Evolutionary conservation across 176 grass and related monocot species (phyloP), one percentile per base, ranked within the genome.

Genomic region (Stipa capillata): DNA sequence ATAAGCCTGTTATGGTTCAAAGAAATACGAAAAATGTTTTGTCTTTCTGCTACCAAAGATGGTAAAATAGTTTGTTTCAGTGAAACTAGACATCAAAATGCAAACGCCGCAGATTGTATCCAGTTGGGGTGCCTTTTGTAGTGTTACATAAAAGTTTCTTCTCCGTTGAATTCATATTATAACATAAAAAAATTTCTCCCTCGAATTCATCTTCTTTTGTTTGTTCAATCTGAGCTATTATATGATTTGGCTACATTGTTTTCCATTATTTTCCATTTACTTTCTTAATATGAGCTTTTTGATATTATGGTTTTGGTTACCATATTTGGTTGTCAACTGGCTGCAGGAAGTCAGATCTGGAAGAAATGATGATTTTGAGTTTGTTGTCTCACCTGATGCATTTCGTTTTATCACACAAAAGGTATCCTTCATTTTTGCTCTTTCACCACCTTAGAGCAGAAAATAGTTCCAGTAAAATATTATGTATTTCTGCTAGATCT

Each of bases 361-460:
- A 48, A 82, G 73, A 28, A 84, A 82, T 64, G 73, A 93, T 86
- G 79, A 80, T 62, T 77, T 91, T 60, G 86, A 91, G 53, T 89
- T 97, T 89, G 55, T 91, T 25, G 78, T 94, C 23, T 91, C 94
- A 33, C 91, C 91, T 88, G 94, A 97, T 53, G 83, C 70, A 42
- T 45, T 97, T 88, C 51, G 84, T 18, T 97, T 91, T 68, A 78
- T 64, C 65, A 81, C 65, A 61, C 60, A 90, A 83, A 83, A 94
- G 91, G 94, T 97, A 97, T 37, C 8, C 21, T 61, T 76, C 5
- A 12, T 4, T 83, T n/a, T n/a, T n/a, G 2, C 23, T n/a, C 56
- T 27, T 87, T 75, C 21, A 53, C 33, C 14, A 85, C 53, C 77
- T 18, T 18, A 72, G 27, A 60, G 16, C 6, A 82, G 35, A 74